These are phyloP conservation scores for Tylopilus subfusipes DNA, from an alignment of 768 basidiomycete species.

Conservation along the genomic window DNA sequence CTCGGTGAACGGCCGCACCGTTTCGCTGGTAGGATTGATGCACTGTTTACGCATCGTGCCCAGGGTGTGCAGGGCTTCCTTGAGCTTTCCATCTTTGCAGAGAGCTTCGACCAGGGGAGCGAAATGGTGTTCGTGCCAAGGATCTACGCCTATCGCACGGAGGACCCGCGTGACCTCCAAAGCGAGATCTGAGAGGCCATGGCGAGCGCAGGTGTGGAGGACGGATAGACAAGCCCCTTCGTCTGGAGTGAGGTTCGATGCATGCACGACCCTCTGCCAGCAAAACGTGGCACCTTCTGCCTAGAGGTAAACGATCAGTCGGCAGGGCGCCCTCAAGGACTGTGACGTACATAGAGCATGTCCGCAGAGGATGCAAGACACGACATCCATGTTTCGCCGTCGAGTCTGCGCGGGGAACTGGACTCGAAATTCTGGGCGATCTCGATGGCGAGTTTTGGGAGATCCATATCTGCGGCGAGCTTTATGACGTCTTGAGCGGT, in stretches of 20 bases:
- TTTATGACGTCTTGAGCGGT: constrained; percentile 51
- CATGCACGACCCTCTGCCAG: constrained; percentile 59
- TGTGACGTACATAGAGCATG: constrained; percentile 59
- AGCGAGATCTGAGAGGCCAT: constrained; percentile 69
- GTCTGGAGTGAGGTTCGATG: constrained; percentile 55
- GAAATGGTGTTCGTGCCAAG: constrained; percentile 69
- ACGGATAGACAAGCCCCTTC: constrained; percentile 72
- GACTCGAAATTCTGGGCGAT: constrained; percentile 60
- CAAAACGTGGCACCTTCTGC: constrained; percentile 59
- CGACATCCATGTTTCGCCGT: constrained; percentile 56
- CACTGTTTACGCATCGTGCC: constrained; percentile 54
- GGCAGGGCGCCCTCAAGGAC: background rate
- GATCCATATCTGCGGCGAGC: constrained; percentile 49
- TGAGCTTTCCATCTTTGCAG: constrained; percentile 50
- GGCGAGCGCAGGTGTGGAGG: constrained; percentile 69
- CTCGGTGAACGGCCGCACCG: constrained; percentile 51
- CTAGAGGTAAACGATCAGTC: constrained; percentile 35
- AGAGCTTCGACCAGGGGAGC: constrained; percentile 75
- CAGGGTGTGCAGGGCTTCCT: constrained; percentile 61
- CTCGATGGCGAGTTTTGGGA: constrained; percentile 69
- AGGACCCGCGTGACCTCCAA: constrained; percentile 60
- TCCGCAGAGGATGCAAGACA: constrained; percentile 66
- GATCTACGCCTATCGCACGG: constrained; percentile 42
- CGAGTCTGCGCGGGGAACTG: constrained; percentile 50
- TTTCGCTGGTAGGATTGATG: constrained; percentile 48